Base-by-base conservation (phyloP, 148 eudicot species). In the Talinum fruticosum region DNA sequence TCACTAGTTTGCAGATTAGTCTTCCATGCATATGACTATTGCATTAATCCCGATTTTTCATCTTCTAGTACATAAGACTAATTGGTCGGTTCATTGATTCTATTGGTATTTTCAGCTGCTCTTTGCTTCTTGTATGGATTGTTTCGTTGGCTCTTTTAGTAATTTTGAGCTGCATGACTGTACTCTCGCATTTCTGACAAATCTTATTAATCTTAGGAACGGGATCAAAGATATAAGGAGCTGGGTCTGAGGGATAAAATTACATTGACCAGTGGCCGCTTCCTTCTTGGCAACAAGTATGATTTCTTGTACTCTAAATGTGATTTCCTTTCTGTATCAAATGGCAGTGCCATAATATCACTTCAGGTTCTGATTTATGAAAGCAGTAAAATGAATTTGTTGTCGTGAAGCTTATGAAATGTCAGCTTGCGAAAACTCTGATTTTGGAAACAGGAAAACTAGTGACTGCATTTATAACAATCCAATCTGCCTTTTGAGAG, bases 201-300 rank as follows among this genome's bases (percentile, higher is more conserved):
- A 66, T 34, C 29, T 34, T 66, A 74, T 75, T 66, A 21, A 14
- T 71, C 59, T 37, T 80, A 96, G 99, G 99, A 96, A 86, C 91
- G 91, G 81, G 99, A 96, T 91, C 99, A 93, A 84, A 88, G 99
- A 82, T 96, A 96, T 79, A 96, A 96, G 88, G 99, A 96, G 73
- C 86, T 96, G 66, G 98, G 99, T 65, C 84, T 96, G 76, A 86
- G 99, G 86, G 99, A 96, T 82, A 93, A 90, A 86, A 93, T 96
- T 72, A 96, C 99, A 6, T 92, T 96, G 74, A 91, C 95, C 78
- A 96, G 98, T 83, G 99, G 99, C 33, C 97, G 97, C 41, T 96
- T 96, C 91, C 96, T 96, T 81, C 91, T 96, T 59, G 99, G 99
- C 61, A 96, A 96, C 86, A 96, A 89, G 99, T 96, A 91, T 74